These are phyloP conservation scores for Kalanchoe fedtschenkoi DNA, from an alignment of 164 flowering plant genomes.

Conservation along the genomic window DNA sequence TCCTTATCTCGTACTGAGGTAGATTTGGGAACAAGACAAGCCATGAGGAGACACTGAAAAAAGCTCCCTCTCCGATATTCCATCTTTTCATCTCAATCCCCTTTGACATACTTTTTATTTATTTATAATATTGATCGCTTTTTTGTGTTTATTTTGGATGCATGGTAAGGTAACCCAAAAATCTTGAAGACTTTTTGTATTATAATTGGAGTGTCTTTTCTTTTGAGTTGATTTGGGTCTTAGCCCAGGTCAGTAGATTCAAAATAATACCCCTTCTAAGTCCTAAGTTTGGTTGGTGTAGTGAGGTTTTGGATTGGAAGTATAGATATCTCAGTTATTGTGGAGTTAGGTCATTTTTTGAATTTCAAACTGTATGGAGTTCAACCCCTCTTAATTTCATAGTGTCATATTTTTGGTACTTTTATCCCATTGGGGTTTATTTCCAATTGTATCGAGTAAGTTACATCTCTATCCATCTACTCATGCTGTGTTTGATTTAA, in stretches of 20 bases:
- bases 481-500: too few species aligned
- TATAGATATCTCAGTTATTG: constrained; percentile 2
- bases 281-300: not conserved
- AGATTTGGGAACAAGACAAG: not conserved
- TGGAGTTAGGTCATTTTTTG: constrained; percentile 1
- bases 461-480: too few species aligned
- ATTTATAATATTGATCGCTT: too few species aligned
- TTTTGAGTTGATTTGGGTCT: not conserved
- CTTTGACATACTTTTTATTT: not conserved
- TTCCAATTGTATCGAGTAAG: too few species aligned
- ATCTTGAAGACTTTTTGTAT: not conserved
- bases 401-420: not conserved
- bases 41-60: not conserved
- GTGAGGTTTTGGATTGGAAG: not conserved
- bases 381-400: not conserved
- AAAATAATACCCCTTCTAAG: too few species aligned
- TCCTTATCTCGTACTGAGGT: not conserved
- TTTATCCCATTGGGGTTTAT: too few species aligned
- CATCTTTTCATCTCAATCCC: not conserved
- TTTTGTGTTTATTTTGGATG: too few species aligned
- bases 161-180: not conserved
- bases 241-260: too few species aligned
- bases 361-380: not conserved
- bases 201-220: not conserved
- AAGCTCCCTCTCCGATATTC: not conserved